Conservation (phyloP, 257 asterid species). For the Ophiorrhiza pumila region DNA sequence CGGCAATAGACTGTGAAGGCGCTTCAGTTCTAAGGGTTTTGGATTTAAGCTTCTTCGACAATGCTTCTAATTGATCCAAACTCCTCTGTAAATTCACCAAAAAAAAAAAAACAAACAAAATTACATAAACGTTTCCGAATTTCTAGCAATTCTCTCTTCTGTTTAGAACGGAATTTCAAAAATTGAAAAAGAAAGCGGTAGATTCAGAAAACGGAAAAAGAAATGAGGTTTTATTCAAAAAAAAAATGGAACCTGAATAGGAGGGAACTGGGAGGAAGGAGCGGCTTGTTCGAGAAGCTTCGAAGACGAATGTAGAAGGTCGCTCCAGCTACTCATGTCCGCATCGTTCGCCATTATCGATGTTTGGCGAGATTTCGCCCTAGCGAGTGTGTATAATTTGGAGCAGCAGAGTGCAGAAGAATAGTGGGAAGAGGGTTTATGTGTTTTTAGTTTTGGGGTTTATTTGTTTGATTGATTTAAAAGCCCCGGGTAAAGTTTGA, state of each 20-base stretch:
- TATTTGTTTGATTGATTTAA: background rate
- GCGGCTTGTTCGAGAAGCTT: constrained; percentile 98
- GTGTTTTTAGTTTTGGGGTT: background rate
- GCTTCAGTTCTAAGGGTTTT: constrained; percentile 89
- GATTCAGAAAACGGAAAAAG: background rate
- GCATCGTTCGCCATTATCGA: constrained; percentile 63
- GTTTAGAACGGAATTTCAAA: background rate
- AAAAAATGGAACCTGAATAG: constrained; percentile 68
- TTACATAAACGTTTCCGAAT: background rate
- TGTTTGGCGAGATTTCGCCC: background rate
- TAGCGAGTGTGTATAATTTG: background rate
- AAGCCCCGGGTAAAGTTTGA: constrained; percentile 13
- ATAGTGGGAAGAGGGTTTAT: background rate
- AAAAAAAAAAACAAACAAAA: background rate
- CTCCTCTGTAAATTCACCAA: constrained; percentile 54
- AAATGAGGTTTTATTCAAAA: background rate
- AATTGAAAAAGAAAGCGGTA: background rate
- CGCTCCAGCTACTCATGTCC: constrained; percentile 92
- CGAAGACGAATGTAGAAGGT: constrained; percentile 93
- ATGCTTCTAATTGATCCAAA: constrained; percentile 92
- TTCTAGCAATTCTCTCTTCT: background rate
- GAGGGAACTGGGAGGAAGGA: constrained; percentile 96
- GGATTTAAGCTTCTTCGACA: constrained; percentile 90
- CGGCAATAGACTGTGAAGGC: constrained; percentile 92
- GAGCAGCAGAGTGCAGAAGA: background rate